Evolutionary conservation across 306 rosid species (phyloP), one percentile per base, ranked within the genome.

Genomic region (Casuarina glauca): DNA sequence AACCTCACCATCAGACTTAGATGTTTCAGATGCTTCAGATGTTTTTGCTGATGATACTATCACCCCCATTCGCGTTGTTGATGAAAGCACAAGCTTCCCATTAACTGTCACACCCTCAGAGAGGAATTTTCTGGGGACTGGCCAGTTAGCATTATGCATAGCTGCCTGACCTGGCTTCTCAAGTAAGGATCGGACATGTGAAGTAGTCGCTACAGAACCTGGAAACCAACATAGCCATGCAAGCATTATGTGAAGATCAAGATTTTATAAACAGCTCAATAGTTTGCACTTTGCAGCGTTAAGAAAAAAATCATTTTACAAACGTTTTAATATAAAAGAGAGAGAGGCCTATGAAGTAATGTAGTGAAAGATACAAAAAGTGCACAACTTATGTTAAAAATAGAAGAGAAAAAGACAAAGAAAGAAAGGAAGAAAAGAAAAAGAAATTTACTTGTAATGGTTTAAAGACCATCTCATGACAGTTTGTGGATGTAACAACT

Each of bases 1-100:
- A 46, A 80, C 53, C 89, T 73, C 74, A 96, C 99, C 97, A 43
- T 85, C 84, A 57, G 93, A 86, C 43, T 86, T 86, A 52, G 83
- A 73, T 72, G 82, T 68, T 79, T 81, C 85, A 70, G 82, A 49
- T 71, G 89, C 81, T 64, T 93, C 98, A 17, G 92, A 78, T 74
- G 91, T 51, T 83, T 96, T 90, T 74, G 80, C 79, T 84, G 94
- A 89, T 45, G 89, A 82, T 46, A 89, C 82, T 53, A 66, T 72
- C 26, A 84, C 64, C 63, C 76, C 87, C 81, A 79, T 93, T 79
- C 77, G 83, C 85, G 68, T 89, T 75, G 66, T 77, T 43, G 74
- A 74, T 72, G 79, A 82, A 79, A 70, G 74, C 49, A 78, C 50
- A 74, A 72, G 84, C 87, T 84, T 90, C 78, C 81, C 83, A 53